Evolutionary conservation across 495 filamentous ascomycete species (phyloP).

Genomic region (Annulohypoxylon moriforme): DNA sequence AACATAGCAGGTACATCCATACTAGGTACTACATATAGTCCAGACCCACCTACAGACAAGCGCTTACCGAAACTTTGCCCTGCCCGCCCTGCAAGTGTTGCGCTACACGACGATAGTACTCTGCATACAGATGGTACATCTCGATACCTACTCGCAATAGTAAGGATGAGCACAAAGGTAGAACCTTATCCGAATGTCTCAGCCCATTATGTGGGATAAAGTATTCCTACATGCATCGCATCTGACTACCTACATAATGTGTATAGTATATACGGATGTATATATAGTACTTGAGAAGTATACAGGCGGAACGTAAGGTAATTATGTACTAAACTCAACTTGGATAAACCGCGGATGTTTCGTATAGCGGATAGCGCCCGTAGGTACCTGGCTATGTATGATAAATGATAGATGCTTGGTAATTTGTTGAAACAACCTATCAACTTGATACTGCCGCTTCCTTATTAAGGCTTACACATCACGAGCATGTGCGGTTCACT

Average conservation of each 20-base stretch:
- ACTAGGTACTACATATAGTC: neutral
- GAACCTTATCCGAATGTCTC: conserved; percentile 8
- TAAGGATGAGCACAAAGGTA: neutral
- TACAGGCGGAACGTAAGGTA: neutral
- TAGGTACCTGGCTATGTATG: neutral
- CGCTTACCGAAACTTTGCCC: conserved; percentile 38
- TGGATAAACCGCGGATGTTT: neutral
- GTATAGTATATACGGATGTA: too few species aligned
- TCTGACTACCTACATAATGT: too few species aligned
- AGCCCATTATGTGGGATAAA: neutral
- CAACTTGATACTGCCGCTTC: conserved; percentile 10
- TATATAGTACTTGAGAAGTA: too few species aligned
- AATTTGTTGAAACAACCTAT: conserved; percentile 4
- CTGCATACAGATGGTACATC: neutral
- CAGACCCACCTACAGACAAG: conserved; percentile 20
- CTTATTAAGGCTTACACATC: conserved; percentile 13
- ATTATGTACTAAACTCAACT: neutral
- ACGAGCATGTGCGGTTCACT: neutral
- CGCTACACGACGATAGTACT: neutral
- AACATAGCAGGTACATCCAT: neutral
- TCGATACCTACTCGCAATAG: neutral
- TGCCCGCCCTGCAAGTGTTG: neutral
- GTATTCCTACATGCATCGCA: neutral
- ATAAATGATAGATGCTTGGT: neutral
- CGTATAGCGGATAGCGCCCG: neutral